Evolutionary conservation across 2,329 filamentous ascomycete genomes (phyloP), one percentile per base, ranked within the genome.

Genomic region (Fusarium sp.): DNA sequence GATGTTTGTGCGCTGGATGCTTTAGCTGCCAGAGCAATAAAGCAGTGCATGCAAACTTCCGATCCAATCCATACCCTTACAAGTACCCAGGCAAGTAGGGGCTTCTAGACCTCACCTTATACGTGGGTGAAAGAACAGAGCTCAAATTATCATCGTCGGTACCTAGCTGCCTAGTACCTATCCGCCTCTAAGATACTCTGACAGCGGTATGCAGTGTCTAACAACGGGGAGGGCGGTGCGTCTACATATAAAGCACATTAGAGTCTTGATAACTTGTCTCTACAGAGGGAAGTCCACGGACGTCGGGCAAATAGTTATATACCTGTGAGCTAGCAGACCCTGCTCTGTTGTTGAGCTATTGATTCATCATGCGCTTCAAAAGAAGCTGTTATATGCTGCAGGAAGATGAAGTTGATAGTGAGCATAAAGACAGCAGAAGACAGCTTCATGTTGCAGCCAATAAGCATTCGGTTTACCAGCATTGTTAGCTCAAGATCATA

Each of bases 101-200:
- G 24, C 24, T 38, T 38, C 20, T 16, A 28, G 50, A 13, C 33
- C 59, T 58, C 64, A 47, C 45, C 26, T 33, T 28, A 6, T 31
- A 26, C n/a, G 38, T 28, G 41, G 22, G 33, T 35, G 13, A 31
- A 53, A 47, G 13, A 41, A 44, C 24, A 38, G 24, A 31, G 35
- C 58, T 58, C 39, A 69, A 51, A 30, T 35, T 57, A 68, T 68
- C 65, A 63, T 56, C 28, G 24, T 68, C 33, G 26, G n/a, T 39
- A 38, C 20, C 36, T 36, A n/a, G n/a, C n/a, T n/a, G n/a, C n/a
- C n/a, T n/a, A n/a, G n/a, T n/a, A 41, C 15, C n/a, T 35, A n/a
- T 44, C 20, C 28, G 35, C 31, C 28, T 39, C 24, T 36, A 41
- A n/a, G n/a, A 22, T n/a, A 13, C 28, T 68, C 26, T 42, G 45